Evolutionary conservation across 208 protist species (phyloP), one percentile per base, ranked within the genome.

Genomic region (Acanthamoeba sp.): DNA sequence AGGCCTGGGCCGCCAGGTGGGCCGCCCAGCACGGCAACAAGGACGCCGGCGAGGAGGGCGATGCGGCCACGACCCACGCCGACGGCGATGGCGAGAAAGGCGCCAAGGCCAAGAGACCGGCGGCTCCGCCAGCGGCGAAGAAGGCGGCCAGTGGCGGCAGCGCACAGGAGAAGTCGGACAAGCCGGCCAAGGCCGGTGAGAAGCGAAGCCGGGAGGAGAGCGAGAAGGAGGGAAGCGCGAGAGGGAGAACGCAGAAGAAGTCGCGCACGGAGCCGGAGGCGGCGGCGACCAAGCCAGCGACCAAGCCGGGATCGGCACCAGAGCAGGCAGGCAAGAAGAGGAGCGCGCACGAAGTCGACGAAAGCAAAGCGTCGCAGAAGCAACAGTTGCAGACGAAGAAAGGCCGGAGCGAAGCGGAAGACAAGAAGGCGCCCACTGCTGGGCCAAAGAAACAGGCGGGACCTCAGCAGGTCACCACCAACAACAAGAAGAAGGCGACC

Each of bases 1-100:
- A 71, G 84, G 55, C 59, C 27, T 91, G 84, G 84, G 84, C 55
- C 32, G 84, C 50, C 2, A 66, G 84, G 38, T 50, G 38, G 84
- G 55, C 50, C 6, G 84, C 55, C 36, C 22, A 62, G 34, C 84
- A 91, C 6, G 84, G 84, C 20, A 91, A 64, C 55, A 52, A 88
- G 80, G n/a, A n/a, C 45, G 80, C 27, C 32, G 32, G 14, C 1
- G 45, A 27, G 20, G 76, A 52, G n/a, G 27, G 18, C 34, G 76
- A 85, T 12, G 40, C 1, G 22, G 20, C 12, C 18, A 71, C 12
- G 84, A 42, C 55, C 16, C 62, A 91, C 22, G 57, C 62, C 5
- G 52, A 71, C 29, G 55, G 71, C 34, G 34, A 71, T 36, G 78
- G 24, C 5, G 45, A n/a, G 45, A 57, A 29, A 48, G 40, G 27